A percentile compares a stretch with the other conserved stretches of the same genome.
phyloP scores from a whole-genome alignment of 441 rosid species.

The Pelargonium citronellum region DNA sequence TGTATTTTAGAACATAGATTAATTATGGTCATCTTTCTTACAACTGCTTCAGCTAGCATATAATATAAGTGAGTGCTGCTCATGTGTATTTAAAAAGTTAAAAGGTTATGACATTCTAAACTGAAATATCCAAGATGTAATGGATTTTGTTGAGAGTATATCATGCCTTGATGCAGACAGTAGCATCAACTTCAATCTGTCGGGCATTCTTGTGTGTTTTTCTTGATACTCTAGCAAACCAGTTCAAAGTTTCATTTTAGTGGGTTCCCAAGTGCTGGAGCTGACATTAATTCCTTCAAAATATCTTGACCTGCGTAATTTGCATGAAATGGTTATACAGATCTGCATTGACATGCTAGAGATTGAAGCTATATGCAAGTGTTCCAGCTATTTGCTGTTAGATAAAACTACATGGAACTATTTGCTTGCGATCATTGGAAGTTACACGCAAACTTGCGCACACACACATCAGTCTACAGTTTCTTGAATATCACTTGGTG shows the following conservation, averaged over 20 bases:
- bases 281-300: not conserved
- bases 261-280: not conserved
- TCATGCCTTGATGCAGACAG: constrained; percentile 6
- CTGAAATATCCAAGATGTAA: not conserved
- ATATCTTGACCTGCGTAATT: not conserved
- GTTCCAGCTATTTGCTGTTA: not conserved
- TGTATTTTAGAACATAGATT: not conserved
- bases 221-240: not conserved
- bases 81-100: no score
- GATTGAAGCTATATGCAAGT: not conserved
- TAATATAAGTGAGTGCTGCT: not conserved
- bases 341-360: not conserved
- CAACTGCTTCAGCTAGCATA: not conserved
- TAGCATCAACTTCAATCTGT: not conserved
- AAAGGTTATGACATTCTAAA: not conserved
- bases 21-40: not conserved
- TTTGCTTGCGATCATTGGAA: not conserved
- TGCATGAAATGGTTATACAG: not conserved
- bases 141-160: not conserved
- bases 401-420: not conserved
- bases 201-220: not conserved
- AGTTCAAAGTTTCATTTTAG: not conserved
- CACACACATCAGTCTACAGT: not conserved
- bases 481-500: not conserved
- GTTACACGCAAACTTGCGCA: not conserved